Conservation (phyloP, 1,284 basidiomycete genomes). For the Ceratobasidium papillatum region DNA sequence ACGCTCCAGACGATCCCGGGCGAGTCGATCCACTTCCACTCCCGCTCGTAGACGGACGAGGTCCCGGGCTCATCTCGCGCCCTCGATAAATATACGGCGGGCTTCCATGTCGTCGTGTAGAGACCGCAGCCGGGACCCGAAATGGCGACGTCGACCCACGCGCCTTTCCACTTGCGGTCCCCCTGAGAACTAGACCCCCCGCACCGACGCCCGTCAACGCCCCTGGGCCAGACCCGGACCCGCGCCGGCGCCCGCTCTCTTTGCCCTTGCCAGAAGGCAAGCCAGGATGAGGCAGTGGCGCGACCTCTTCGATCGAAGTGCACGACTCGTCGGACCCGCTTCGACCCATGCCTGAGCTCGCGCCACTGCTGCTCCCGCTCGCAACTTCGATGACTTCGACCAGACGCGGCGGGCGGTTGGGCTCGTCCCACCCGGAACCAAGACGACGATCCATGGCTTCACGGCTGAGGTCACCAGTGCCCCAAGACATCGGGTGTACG, state of each 20-base stretch:
- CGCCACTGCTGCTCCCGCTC: neutral
- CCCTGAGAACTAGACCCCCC: neutral
- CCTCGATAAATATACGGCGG: neutral
- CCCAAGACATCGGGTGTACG: slow-evolving; percentile 9
- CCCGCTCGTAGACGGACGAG: neutral
- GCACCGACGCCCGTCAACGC: neutral
- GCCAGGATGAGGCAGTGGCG: neutral
- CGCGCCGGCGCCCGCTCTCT: neutral
- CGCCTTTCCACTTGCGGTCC: neutral
- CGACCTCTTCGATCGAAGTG: slow-evolving; percentile 3
- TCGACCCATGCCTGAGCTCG: slow-evolving; percentile 15
- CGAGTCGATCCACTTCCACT: neutral
- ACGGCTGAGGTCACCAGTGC: slow-evolving; percentile 10
- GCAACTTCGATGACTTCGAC: neutral
- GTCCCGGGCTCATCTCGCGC: slow-evolving; percentile 3
- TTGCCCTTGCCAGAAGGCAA: neutral
- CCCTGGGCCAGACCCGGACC: neutral
- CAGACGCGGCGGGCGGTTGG: neutral
- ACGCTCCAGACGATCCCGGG: neutral
- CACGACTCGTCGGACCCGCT: slow-evolving; percentile 31
- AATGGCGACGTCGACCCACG: slow-evolving; percentile 26
- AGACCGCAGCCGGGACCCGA: slow-evolving; percentile 15
- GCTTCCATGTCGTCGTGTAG: slow-evolving; percentile 4
- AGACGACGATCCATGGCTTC: slow-evolving; percentile 25
- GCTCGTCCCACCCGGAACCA: slow-evolving; percentile 26